Conservation (phyloP, 768 basidiomycete species). For the Agaricus sinodeliciosus region DNA sequence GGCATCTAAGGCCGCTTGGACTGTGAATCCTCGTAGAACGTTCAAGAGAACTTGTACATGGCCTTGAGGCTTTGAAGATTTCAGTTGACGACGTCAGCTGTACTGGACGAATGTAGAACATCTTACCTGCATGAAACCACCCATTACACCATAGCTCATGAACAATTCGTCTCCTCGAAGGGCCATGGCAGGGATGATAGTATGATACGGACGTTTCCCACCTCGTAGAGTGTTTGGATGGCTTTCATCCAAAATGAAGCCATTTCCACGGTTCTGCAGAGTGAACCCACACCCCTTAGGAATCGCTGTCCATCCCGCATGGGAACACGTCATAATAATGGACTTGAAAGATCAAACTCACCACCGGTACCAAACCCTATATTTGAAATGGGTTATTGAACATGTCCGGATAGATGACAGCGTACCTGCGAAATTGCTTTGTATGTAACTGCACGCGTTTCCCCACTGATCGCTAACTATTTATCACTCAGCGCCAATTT, state of each 20-base stretch:
- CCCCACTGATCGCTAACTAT: slow-evolving; percentile 81
- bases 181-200: slow-evolving; percentile 89
- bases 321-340: background rate
- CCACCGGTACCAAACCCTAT: slow-evolving; percentile 84
- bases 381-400: background rate
- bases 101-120: background rate
- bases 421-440: slow-evolving; percentile 80
- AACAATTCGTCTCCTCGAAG: slow-evolving; percentile 77
- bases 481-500: background rate
- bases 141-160: slow-evolving; percentile 89
- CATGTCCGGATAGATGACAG: background rate
- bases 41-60: slow-evolving; percentile 94
- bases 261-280: slow-evolving; percentile 87
- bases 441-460: slow-evolving; percentile 85
- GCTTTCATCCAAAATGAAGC: slow-evolving; percentile 71
- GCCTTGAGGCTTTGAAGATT: slow-evolving; percentile 71
- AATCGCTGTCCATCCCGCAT: slow-evolving; percentile 48
- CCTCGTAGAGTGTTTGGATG: slow-evolving; percentile 85
- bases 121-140: slow-evolving; percentile 78
- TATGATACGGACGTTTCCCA: slow-evolving; percentile 84
- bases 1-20: slow-evolving; percentile 88
- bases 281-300: slow-evolving; percentile 96
- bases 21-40: slow-evolving; percentile 78
- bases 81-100: background rate
- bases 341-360: slow-evolving; percentile 17